Evolutionary conservation across 441 rosid genomes (phyloP).

Genomic region (Geranium incanum): DNA sequence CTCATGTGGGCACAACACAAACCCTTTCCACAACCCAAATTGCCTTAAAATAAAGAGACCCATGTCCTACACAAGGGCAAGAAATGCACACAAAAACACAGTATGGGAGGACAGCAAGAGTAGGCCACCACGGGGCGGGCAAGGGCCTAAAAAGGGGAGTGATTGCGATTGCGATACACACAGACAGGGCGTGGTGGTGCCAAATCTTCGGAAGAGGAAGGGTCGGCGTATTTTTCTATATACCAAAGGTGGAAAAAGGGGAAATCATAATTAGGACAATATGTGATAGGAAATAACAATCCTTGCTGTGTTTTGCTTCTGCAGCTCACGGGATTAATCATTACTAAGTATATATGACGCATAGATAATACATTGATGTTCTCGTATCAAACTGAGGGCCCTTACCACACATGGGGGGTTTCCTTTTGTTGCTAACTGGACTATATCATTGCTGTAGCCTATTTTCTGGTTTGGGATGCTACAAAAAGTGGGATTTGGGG

Average conservation of each 20-base stretch:
- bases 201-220: slow-evolving; percentile 15
- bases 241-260: slow-evolving; percentile 18
- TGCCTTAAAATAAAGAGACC: slow-evolving; percentile 9
- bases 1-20: background rate
- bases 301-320: slow-evolving; percentile 60
- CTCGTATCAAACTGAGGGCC: slow-evolving; percentile 29
- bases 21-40: slow-evolving; percentile 5
- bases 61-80: slow-evolving; percentile 10
- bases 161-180: background rate
- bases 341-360: slow-evolving; percentile 21
- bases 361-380: slow-evolving; percentile 16
- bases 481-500: slow-evolving; percentile 19
- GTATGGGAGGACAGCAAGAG: slow-evolving; percentile 6
- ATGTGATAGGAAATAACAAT: slow-evolving; percentile 27
- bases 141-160: background rate
- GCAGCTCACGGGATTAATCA: slow-evolving; percentile 42
- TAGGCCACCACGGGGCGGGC: background rate
- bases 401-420: slow-evolving; percentile 41
- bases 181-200: slow-evolving; percentile 21
- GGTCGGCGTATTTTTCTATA: slow-evolving; percentile 15
- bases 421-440: slow-evolving; percentile 32
- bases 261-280: slow-evolving; percentile 27
- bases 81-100: background rate
- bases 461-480: slow-evolving; percentile 20
- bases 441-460: slow-evolving; percentile 31